Conservation (phyloP, 495 filamentous ascomycete species). For the Neurospora sublineolata region DNA sequence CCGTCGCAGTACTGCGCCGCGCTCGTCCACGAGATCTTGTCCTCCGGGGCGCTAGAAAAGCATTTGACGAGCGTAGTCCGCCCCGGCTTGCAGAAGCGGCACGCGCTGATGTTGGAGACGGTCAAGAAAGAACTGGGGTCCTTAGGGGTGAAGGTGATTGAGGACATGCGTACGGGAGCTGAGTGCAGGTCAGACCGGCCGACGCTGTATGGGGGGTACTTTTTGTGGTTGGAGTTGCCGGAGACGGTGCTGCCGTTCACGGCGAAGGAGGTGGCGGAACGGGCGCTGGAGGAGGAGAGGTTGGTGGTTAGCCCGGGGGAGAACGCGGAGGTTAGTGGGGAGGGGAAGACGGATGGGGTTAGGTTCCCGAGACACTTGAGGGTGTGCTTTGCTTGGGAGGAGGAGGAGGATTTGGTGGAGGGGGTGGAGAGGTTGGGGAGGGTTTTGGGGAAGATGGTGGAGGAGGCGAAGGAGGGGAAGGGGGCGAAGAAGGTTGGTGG, state of each 20-base stretch:
- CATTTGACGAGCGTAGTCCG: constrained; percentile 31
- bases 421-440: constrained; percentile 52
- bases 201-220: constrained; percentile 58
- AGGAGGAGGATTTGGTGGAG: constrained; percentile 53
- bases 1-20: constrained; percentile 61
- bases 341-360: constrained; percentile 36
- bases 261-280: constrained; percentile 43
- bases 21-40: constrained; percentile 49
- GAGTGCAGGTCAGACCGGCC: constrained; percentile 8
- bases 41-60: constrained; percentile 34
- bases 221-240: constrained; percentile 65
- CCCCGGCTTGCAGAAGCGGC: constrained; percentile 47
- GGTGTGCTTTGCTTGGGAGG: constrained; percentile 68
- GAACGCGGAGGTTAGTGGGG: constrained; percentile 55
- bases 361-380: constrained; percentile 47
- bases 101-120: constrained; percentile 39
- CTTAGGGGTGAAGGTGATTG: constrained; percentile 40
- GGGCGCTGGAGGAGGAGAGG: constrained; percentile 43
- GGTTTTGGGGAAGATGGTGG: constrained; percentile 23
- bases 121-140: constrained; percentile 46
- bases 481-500: not conserved
- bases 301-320: constrained; percentile 52
- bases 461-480: not conserved
- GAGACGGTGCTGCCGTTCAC: constrained; percentile 26
- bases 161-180: not conserved